phyloP scores from a whole-genome alignment of 1,284 basidiomycete species.

The Cystobasidium sp. region DNA sequence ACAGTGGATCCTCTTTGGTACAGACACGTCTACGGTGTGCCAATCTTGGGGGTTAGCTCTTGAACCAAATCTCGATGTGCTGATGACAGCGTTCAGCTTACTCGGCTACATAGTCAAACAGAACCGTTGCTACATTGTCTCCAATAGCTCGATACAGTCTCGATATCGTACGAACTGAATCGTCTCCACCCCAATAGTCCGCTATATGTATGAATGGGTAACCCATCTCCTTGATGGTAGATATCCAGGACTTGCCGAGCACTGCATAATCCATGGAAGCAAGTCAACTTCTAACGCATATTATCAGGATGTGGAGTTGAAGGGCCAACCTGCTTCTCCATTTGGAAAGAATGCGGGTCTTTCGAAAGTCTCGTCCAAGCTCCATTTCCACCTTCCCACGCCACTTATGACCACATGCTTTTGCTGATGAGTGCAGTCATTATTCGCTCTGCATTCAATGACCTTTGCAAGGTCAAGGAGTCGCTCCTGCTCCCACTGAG shows the following conservation, averaged over 20 bases:
- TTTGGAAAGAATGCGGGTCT: constrained; percentile 22
- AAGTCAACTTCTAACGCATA: not conserved
- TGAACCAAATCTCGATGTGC: not conserved
- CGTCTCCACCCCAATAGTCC: constrained; percentile 10
- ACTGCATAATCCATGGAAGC: not conserved
- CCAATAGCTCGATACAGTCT: constrained; percentile 17
- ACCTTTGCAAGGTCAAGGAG: constrained; percentile 11
- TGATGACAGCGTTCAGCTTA: not conserved
- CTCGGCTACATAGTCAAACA: constrained; percentile 27
- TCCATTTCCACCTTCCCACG: constrained; percentile 26
- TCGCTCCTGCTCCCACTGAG: constrained; percentile 19
- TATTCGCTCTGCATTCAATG: constrained; percentile 15
- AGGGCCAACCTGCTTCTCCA: constrained; percentile 22
- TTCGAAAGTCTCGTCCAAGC: constrained; percentile 22
- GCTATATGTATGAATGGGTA: constrained; percentile 35
- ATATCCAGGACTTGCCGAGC: constrained; percentile 21
- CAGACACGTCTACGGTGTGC: not conserved
- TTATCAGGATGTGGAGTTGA: not conserved
- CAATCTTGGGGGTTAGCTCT: not conserved
- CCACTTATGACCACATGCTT: constrained; percentile 31
- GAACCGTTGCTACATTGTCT: constrained; percentile 15
- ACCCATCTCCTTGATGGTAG: constrained; percentile 7
- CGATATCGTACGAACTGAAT: constrained; percentile 9
- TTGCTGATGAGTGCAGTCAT: constrained; percentile 19
- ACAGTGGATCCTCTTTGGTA: constrained; percentile 3